Conservation (phyloP, 805 yeast genomes). For the Kazachstania psychrophila region DNA sequence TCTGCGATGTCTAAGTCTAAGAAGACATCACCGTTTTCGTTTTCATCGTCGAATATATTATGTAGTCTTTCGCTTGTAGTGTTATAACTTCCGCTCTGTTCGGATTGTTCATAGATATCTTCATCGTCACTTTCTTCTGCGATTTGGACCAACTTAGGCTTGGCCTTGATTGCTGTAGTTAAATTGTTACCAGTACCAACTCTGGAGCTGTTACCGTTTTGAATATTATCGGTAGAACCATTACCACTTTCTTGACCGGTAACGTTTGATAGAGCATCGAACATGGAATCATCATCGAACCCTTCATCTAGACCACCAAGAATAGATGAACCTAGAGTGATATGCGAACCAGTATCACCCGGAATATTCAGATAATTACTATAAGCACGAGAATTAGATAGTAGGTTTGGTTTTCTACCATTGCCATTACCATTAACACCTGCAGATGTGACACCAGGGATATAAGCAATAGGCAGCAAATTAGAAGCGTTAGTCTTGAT, state of each 20-base stretch:
- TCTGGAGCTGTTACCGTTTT: neutral
- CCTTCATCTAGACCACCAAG: slow-evolving; percentile 33
- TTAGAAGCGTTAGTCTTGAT: slow-evolving; percentile 75
- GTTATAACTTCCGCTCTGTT: neutral
- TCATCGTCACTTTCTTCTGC: slow-evolving; percentile 11
- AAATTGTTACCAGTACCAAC: slow-evolving; percentile 7
- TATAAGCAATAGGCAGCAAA: slow-evolving; percentile 83
- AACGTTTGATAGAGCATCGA: slow-evolving; percentile 7
- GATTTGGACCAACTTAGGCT: slow-evolving; percentile 51
- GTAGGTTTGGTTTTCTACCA: neutral
- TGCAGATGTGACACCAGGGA: slow-evolving; percentile 72
- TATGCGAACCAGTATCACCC: slow-evolving; percentile 27
- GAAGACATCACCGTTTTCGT: slow-evolving; percentile 25
- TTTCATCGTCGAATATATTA: slow-evolving; percentile 7
- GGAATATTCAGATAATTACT: slow-evolving; percentile 7
- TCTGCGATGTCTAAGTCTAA: slow-evolving; percentile 23
- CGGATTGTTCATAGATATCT: neutral
- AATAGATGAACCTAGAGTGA: slow-evolving; percentile 36
- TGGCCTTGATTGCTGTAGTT: slow-evolving; percentile 70
- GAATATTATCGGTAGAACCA: neutral
- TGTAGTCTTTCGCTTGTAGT: too few relatives aligned
- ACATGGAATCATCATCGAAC: slow-evolving; percentile 4
- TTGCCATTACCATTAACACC: neutral
- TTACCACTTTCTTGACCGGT: neutral
- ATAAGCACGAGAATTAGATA: too few relatives aligned